phyloP scores from a whole-genome alignment of 768 basidiomycete species.

The Boletus pseudopeckii region DNA sequence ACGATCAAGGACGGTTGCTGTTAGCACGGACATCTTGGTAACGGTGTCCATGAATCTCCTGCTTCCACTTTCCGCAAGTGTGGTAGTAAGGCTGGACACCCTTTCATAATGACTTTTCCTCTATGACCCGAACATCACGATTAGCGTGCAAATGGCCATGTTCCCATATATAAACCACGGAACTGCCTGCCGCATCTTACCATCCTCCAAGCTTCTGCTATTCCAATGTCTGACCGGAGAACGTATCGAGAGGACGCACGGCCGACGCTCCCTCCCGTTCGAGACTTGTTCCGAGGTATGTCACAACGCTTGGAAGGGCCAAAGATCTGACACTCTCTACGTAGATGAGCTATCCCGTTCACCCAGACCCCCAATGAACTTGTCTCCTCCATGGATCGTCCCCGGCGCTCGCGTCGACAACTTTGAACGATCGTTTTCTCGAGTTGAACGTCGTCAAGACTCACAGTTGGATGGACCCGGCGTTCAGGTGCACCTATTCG shows the following conservation, averaged over 20 bases:
- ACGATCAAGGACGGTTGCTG: constrained; percentile 34
- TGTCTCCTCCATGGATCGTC: constrained; percentile 42
- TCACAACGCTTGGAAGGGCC: not conserved
- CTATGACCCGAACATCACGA: constrained; percentile 23
- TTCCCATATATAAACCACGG: constrained; percentile 26
- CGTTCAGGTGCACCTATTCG: constrained; percentile 25
- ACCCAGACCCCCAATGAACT: constrained; percentile 36
- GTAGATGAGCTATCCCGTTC: constrained; percentile 49
- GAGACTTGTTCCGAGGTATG: constrained; percentile 63
- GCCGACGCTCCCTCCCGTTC: constrained; percentile 68
- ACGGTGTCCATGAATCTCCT: constrained; percentile 26
- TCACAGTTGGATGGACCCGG: constrained; percentile 27
- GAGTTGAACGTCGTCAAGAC: constrained; percentile 25
- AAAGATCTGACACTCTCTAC: constrained; percentile 1
- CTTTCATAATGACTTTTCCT: constrained; percentile 24
- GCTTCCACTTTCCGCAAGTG: constrained; percentile 20
- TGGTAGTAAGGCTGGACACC: constrained; percentile 23
- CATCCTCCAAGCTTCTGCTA: constrained; percentile 14
- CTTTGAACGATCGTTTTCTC: constrained; percentile 24
- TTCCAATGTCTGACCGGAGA: constrained; percentile 30
- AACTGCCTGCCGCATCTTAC: not conserved
- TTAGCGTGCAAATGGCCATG: constrained; percentile 22
- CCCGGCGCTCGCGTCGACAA: constrained; percentile 38
- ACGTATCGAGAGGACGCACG: constrained; percentile 32
- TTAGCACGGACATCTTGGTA: constrained; percentile 26